Evolutionary conservation across 2,329 filamentous ascomycete genomes (phyloP).

Genomic region (Cladosporium sp.): DNA sequence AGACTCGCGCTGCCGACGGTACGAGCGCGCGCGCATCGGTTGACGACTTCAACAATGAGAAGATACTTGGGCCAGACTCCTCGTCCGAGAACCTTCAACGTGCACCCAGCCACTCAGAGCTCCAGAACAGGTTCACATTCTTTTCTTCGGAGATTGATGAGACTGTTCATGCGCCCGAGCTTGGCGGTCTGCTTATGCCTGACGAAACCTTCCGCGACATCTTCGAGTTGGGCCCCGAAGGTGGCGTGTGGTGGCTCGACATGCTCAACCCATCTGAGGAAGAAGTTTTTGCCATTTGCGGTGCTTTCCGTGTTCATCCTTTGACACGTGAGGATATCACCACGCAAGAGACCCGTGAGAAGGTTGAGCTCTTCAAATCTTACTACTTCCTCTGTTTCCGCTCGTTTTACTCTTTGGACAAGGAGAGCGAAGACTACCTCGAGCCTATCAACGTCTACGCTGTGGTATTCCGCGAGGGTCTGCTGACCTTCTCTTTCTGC

Average conservation of each 20-base stretch:
- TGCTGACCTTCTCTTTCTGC: conserved; percentile 89
- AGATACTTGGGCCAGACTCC: conserved; percentile 35
- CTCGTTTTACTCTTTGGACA: conserved; percentile 81
- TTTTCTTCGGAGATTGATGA: conserved; percentile 94
- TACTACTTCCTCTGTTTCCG: conserved; percentile 99
- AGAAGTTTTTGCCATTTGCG: conserved; percentile 82
- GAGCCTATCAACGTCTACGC: conserved; percentile 97
- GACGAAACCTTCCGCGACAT: conserved; percentile 86
- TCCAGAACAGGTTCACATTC: conserved; percentile 82
- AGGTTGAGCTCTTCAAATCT: conserved; percentile 94
- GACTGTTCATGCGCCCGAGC: conserved; percentile 83
- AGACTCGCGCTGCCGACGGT: conserved; percentile 30
- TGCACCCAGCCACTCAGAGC: conserved; percentile 23
- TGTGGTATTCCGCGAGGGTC: conserved; percentile 91
- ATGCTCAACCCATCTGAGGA: conserved; percentile 85
- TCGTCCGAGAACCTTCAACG: conserved; percentile 23
- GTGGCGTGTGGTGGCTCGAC: conserved; percentile 98
- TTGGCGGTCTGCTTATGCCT: conserved; percentile 82
- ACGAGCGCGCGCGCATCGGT: neutral
- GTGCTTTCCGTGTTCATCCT: conserved; percentile 92
- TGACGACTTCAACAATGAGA: conserved; percentile 39
- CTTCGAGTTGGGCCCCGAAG: conserved; percentile 65
- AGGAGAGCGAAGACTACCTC: conserved; percentile 74
- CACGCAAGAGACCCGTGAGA: conserved; percentile 92
- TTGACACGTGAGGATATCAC: conserved; percentile 94